Evolutionary conservation across 2,329 filamentous ascomycete species (phyloP), one percentile per base, ranked within the genome.

Genomic region (Fusarium concolor): DNA sequence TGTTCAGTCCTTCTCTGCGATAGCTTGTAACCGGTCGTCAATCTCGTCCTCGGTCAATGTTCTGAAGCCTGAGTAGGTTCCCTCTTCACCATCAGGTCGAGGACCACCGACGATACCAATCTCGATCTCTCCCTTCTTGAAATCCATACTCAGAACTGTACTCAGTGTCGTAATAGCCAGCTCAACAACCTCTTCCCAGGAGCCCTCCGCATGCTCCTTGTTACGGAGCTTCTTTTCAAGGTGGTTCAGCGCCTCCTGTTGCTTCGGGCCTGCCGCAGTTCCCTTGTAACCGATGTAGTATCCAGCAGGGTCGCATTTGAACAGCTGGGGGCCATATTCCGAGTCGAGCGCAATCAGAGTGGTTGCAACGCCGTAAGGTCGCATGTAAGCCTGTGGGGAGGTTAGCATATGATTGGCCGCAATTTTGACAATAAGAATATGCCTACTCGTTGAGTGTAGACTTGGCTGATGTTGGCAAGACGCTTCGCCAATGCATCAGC

Each of bases 161-260:
- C 94, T 97, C 80, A 99, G 84, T 9, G 96, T 95, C 43, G 93
- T 92, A 80, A 99, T 99, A 61, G 93, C 96, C 75, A 98, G 86
- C 85, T 99, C 96, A 49, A 99, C 95, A 47, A 99, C 96, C 64
- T 99, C 96, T 81, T 97, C 93, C 96, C 96, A 99, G 77, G 85
- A 90, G 65, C 96, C 96, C 59, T 96, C 92, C 35, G 95, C 96
- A 75, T 87, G 86, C 76, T 98, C 94, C 89, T 97, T 97, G 90
- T 97, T 97, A 86, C 97, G 97, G 81, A 99, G 89, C 87, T 98
- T 98, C 90, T 98, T 98, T 88, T 99, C 96, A 61, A 99, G 86
- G 80, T 97, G 94, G 82, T 99, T 99, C 79, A 98, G 89, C 67
- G 96, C 96, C 86, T 99, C 96, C 81, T 99, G 96, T 81, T 97